A percentile compares a stretch with the other conserved stretches of the same genome.
phyloP scores from a whole-genome alignment of 2,329 filamentous ascomycete species.

The Monosporascus sp. region DNA sequence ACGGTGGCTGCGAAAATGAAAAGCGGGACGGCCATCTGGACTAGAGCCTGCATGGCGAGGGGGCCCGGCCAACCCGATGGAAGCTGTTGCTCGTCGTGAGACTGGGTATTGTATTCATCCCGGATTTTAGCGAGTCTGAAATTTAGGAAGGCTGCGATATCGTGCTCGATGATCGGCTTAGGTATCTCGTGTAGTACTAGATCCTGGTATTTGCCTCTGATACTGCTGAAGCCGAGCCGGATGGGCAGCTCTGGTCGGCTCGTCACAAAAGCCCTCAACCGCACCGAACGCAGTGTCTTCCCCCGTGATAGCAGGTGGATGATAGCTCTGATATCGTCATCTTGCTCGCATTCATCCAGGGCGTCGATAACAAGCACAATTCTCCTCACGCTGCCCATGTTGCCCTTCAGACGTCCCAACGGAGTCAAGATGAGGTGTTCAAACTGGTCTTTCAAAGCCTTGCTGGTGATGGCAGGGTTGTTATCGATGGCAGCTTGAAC shows the following conservation, averaged over 20 bases:
- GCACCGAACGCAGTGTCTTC: constrained; percentile 6
- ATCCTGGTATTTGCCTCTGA: constrained; percentile 23
- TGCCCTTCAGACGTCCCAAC: constrained; percentile 8
- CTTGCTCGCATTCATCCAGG: constrained; percentile 29
- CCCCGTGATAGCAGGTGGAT: constrained; percentile 19
- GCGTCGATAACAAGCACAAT: constrained; percentile 28
- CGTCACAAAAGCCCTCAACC: constrained; percentile 33
- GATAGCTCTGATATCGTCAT: constrained; percentile 24
- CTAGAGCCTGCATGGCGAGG: constrained; percentile 4
- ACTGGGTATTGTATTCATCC: constrained; percentile 12
- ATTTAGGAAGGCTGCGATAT: constrained; percentile 31
- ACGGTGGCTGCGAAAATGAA: constrained; percentile 26
- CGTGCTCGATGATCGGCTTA: constrained; percentile 23
- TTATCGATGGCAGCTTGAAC: constrained; percentile 19
- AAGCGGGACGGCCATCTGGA: constrained; percentile 17
- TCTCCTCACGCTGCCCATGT: not conserved
- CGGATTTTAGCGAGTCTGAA: constrained; percentile 25
- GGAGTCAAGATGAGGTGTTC: constrained; percentile 33
- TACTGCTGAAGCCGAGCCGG: constrained; percentile 28
- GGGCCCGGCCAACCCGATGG: constrained; percentile 24
- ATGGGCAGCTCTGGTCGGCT: constrained; percentile 36
- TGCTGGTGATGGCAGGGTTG: constrained; percentile 23
- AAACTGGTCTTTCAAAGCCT: constrained; percentile 33
- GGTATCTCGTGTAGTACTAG: constrained; percentile 33
- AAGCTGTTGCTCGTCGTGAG: constrained; percentile 9